Conservation (phyloP, 2,329 filamentous ascomycete species). For the Albifimbria verrucaria region DNA sequence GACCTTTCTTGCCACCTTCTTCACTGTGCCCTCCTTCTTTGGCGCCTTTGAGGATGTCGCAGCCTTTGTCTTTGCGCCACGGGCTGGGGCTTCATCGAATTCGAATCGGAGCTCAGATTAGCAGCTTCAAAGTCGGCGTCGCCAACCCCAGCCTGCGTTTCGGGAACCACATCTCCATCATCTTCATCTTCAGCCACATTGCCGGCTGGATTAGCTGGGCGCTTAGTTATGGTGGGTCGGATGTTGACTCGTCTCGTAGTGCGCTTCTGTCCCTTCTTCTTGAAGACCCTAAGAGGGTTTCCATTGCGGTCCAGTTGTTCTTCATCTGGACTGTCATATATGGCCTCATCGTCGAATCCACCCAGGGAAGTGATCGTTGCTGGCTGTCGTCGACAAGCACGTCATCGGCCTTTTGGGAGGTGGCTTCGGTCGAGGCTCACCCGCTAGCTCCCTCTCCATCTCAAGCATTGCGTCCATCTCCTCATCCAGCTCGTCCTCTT, state of each 20-base stretch:
- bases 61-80: conserved; percentile 10
- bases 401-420: conserved; percentile 21
- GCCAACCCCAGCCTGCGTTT: conserved; percentile 20
- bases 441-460: conserved; percentile 51
- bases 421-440: conserved; percentile 15
- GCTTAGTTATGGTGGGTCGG: conserved; percentile 47
- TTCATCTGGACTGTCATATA: conserved; percentile 54
- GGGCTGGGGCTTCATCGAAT: conserved; percentile 8
- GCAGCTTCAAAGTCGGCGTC: conserved; percentile 6
- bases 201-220: conserved; percentile 34
- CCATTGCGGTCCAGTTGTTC: conserved; percentile 53
- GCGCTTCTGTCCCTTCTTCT: conserved; percentile 82
- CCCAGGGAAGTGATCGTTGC: conserved; percentile 45
- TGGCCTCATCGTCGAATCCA: conserved; percentile 61
- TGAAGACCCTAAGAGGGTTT: conserved; percentile 61
- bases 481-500: conserved; percentile 68
- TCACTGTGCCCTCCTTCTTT: conserved; percentile 41
- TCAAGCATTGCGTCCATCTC: conserved; percentile 73
- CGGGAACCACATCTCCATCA: conserved; percentile 31
- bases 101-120: conserved; percentile 17
- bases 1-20: conserved; percentile 56
- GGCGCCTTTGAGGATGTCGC: conserved; percentile 18
- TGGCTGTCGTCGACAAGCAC: conserved; percentile 44
- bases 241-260: conserved; percentile 70
- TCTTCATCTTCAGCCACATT: conserved; percentile 27